These are phyloP conservation scores for Sarocladiaceae sp. DNA, from an alignment of 2,329 filamentous ascomycete species.

Conservation along the genomic window DNA sequence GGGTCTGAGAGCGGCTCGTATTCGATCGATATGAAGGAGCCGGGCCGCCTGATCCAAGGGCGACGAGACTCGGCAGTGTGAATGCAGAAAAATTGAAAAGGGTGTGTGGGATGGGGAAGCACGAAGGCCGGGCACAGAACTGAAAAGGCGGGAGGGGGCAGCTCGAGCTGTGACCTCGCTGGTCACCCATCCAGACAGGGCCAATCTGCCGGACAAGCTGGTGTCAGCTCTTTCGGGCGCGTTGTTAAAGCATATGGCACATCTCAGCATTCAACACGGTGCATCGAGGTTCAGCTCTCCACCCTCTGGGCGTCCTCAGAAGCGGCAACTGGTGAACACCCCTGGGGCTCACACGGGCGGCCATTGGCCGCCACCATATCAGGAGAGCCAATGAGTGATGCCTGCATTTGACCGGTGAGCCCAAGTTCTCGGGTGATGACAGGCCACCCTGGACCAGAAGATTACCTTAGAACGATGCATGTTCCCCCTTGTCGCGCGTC, in stretches of 20 bases:
- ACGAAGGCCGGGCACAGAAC: neutral
- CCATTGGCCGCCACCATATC: neutral
- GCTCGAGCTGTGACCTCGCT: neutral
- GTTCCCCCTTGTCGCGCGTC: too few species aligned
- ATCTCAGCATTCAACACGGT: neutral
- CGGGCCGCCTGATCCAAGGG: neutral
- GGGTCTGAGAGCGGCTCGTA: neutral
- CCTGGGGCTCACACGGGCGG: neutral
- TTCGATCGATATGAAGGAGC: neutral
- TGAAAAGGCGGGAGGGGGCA: neutral
- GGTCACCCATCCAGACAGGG: neutral
- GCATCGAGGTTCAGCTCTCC: neutral
- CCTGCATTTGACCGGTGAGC: neutral
- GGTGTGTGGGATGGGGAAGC: slow-evolving; percentile 2
- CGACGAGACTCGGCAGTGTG: neutral
- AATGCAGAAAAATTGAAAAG: neutral
- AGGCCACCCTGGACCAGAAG: neutral
- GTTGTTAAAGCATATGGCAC: neutral
- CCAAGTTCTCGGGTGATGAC: neutral
- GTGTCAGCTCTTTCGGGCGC: neutral
- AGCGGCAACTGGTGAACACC: neutral
- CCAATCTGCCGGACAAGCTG: neutral
- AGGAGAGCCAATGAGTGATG: slow-evolving; percentile 1
- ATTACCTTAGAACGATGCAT: too few species aligned
- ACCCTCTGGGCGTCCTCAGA: neutral